Evolutionary conservation across 2,329 filamentous ascomycete genomes (phyloP), one percentile per base, ranked within the genome.

Genomic region (Albophoma yamanashiensis): DNA sequence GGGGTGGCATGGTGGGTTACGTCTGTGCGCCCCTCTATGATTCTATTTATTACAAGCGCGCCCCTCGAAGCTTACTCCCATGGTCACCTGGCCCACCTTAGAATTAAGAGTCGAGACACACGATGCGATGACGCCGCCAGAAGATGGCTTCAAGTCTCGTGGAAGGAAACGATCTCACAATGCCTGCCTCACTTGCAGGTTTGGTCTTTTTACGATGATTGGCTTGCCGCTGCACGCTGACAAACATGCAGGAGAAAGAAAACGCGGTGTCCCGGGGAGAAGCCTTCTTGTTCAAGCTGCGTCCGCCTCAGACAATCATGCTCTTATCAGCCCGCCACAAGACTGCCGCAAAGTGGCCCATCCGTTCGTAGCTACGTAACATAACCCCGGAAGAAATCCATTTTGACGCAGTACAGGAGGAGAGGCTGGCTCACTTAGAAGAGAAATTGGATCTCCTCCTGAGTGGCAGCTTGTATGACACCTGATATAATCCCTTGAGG

Each of bases 361-460:
- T 79, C 78, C 65, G 78, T 81, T 75, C 25, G 71, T 70, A 59
- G 45, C 38, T 36, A 8, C 1, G 9, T 3, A 58, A 25, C 42
- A 55, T 42, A 1, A n/a, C 56, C 27, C 55, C 42, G 58, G 3
- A 8, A 12, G 22, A 17, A 17, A 31, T 53, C 22, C 31, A 47
- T 56, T 36, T 56, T 43, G 60, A 64, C 50, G 59, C 67, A 62
- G 69, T 58, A 7, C 17, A 81, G 79, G 78, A 79, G 63, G 79
- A 81, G 66, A 73, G 79, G 63, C 69, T 81, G n/a, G 78, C 78
- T 17, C 75, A 77, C 57, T 64, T 81, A 47, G 79, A 81, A 69
- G 78, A 80, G 68, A 81, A 81, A 66, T 73, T 81, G 55, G 78
- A 81, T 67, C 75, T 77, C 61, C 71, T 81, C 58, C 68, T 81